phyloP scores from a whole-genome alignment of 2,329 filamentous ascomycete genomes.

The Diaporthe sp. region DNA sequence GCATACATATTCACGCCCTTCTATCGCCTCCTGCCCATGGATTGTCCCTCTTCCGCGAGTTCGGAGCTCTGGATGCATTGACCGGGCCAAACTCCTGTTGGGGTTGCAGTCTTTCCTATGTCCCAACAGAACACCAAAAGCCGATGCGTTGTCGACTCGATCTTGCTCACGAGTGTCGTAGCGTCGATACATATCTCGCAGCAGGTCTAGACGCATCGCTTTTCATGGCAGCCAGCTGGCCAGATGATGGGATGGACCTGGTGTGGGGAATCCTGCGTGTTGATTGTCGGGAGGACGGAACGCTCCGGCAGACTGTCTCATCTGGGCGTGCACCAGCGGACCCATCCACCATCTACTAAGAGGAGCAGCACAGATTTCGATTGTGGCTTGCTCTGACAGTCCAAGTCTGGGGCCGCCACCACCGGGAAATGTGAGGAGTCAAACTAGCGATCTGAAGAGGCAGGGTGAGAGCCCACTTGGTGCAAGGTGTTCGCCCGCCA shows the following conservation, averaged over 20 bases:
- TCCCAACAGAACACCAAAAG: slow-evolving; percentile 15
- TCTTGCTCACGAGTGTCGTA: neutral
- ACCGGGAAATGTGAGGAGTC: neutral
- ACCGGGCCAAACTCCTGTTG: slow-evolving; percentile 9
- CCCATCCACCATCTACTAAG: neutral
- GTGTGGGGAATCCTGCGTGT: neutral
- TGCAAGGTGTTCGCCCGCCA: neutral
- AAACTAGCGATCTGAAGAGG: neutral
- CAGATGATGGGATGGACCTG: neutral
- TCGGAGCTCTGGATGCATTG: slow-evolving; percentile 25
- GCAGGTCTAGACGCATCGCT: neutral
- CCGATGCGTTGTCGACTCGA: neutral
- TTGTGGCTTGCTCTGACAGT: slow-evolving; percentile 23
- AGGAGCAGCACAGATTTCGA: neutral
- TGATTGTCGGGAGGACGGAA: neutral
- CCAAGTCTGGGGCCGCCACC: neutral
- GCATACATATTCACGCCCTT: slow-evolving; percentile 3
- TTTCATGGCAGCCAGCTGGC: neutral
- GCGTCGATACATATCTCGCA: neutral
- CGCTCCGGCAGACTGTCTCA: neutral
- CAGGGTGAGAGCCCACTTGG: neutral
- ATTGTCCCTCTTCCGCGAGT: neutral
- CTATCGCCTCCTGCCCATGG: neutral
- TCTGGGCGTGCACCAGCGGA: neutral
- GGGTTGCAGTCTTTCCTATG: neutral